These are phyloP conservation scores for Noccaea bulbosa DNA, from an alignment of 345 rosid species.

Conservation along the genomic window DNA sequence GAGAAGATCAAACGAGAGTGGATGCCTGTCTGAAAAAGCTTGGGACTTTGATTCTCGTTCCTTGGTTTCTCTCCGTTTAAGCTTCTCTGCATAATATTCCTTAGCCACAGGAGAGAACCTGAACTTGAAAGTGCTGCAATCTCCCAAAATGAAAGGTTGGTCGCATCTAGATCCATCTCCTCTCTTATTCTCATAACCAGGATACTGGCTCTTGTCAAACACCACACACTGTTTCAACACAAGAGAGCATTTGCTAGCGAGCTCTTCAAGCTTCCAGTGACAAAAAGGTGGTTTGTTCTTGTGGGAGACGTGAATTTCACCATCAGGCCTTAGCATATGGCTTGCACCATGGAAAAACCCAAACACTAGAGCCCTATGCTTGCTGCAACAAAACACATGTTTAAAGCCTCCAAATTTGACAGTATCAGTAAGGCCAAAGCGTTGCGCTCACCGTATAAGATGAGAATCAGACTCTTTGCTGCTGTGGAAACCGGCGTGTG, in stretches of 20 bases:
- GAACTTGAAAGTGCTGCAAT: conserved; percentile 60
- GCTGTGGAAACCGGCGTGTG: conserved; percentile 67
- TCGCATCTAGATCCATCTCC: conserved; percentile 58
- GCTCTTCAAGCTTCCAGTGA: conserved; percentile 58
- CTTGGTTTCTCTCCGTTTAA: conserved; percentile 8
- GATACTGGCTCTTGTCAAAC: conserved; percentile 51
- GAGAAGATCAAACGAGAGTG: not conserved
- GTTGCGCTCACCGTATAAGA: conserved; percentile 46
- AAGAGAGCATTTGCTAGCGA: conserved; percentile 49
- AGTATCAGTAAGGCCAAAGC: not conserved
- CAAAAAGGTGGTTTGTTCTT: conserved; percentile 54
- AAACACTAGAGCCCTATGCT: conserved; percentile 49
- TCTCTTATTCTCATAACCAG: conserved; percentile 57
- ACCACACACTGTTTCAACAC: conserved; percentile 31
- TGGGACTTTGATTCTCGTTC: conserved; percentile 29
- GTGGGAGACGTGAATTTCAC: conserved; percentile 67
- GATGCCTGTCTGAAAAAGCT: not conserved
- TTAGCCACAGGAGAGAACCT: conserved; percentile 28
- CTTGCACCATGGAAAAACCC: conserved; percentile 56
- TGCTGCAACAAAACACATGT: conserved; percentile 44
- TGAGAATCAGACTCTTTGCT: conserved; percentile 39
- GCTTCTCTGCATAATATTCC: conserved; percentile 37
- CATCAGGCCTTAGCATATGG: conserved; percentile 46
- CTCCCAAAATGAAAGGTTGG: conserved; percentile 53
- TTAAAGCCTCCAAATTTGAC: not conserved